phyloP scores from a whole-genome alignment of 768 basidiomycete genomes.

The Russula vinacea region DNA sequence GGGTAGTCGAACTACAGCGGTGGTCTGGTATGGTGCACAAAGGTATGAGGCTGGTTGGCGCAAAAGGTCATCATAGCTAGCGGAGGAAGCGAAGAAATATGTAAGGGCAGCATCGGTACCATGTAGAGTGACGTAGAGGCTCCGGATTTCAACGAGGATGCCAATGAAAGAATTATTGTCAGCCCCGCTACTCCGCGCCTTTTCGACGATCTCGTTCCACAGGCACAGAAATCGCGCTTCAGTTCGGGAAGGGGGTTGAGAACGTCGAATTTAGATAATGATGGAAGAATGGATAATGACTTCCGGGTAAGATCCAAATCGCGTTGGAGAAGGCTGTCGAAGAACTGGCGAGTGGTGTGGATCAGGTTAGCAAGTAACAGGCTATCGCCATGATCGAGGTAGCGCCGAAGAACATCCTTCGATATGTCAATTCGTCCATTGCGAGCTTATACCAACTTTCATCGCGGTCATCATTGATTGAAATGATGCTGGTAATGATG shows the following conservation, averaged over 20 bases:
- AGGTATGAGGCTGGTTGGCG: background rate
- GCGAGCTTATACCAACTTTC: background rate
- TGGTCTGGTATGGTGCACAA: background rate
- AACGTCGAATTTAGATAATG: background rate
- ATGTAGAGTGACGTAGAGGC: slow-evolving; percentile 1
- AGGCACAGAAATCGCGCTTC: slow-evolving; percentile 4
- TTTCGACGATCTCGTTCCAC: slow-evolving; percentile 4
- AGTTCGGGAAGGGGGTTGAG: background rate
- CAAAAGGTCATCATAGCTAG: background rate
- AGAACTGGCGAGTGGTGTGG: slow-evolving; percentile 1
- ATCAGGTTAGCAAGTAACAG: slow-evolving; percentile 2
- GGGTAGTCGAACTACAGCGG: too few relatives aligned
- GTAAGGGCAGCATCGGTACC: background rate
- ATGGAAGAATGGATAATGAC: background rate
- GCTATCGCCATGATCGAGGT: slow-evolving; percentile 2
- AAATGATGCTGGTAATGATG: slow-evolving; percentile 1
- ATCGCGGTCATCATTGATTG: background rate
- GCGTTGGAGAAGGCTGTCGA: background rate
- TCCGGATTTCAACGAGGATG: background rate
- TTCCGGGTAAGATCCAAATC: background rate
- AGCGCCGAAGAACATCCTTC: background rate
- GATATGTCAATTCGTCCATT: background rate
- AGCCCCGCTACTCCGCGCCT: background rate
- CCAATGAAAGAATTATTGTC: background rate
- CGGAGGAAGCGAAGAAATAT: background rate